Percentiles rank a stretch among this genome's conserved stretches.
phyloP scores from a whole-genome alignment of 495 filamentous ascomycete genomes.

The Hyaloscypha hepaticicola region DNA sequence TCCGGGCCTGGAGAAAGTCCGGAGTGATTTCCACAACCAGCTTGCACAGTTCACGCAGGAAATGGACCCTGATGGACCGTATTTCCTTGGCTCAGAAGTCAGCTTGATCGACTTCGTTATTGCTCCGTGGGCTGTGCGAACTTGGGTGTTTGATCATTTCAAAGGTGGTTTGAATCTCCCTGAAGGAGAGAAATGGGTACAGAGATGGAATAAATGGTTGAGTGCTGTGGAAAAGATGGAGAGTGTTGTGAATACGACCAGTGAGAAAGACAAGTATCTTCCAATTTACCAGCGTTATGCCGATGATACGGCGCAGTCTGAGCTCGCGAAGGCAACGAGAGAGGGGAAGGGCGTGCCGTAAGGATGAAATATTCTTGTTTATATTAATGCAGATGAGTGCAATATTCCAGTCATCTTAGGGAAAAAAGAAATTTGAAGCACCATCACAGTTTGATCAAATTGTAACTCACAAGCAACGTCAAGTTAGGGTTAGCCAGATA shows the following conservation, averaged over 20 bases:
- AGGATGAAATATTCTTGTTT: conserved; percentile 11
- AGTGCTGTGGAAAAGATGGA: conserved; percentile 51
- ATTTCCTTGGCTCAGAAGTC: conserved; percentile 58
- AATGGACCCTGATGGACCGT: conserved; percentile 59
- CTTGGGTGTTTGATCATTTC: conserved; percentile 71
- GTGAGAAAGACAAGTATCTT: conserved; percentile 59
- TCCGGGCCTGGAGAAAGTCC: conserved; percentile 27
- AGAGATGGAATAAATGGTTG: conserved; percentile 60
- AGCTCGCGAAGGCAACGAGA: conserved; percentile 66
- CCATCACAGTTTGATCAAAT: background rate
- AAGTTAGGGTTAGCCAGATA: background rate
- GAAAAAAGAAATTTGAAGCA: background rate
- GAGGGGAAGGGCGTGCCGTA: conserved; percentile 60
- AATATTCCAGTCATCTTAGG: background rate
- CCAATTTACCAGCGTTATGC: conserved; percentile 69
- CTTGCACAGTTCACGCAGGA: conserved; percentile 56
- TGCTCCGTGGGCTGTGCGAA: conserved; percentile 64
- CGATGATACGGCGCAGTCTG: conserved; percentile 67
- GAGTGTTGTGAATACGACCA: conserved; percentile 62
- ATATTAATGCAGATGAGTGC: background rate
- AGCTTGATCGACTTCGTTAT: conserved; percentile 62
- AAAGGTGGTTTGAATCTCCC: conserved; percentile 65
- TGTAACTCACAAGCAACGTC: background rate
- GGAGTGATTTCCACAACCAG: conserved; percentile 48
- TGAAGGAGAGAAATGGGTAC: conserved; percentile 51